phyloP scores from a whole-genome alignment of 2,329 filamentous ascomycete species.

The Colletotrichum abscissum region DNA sequence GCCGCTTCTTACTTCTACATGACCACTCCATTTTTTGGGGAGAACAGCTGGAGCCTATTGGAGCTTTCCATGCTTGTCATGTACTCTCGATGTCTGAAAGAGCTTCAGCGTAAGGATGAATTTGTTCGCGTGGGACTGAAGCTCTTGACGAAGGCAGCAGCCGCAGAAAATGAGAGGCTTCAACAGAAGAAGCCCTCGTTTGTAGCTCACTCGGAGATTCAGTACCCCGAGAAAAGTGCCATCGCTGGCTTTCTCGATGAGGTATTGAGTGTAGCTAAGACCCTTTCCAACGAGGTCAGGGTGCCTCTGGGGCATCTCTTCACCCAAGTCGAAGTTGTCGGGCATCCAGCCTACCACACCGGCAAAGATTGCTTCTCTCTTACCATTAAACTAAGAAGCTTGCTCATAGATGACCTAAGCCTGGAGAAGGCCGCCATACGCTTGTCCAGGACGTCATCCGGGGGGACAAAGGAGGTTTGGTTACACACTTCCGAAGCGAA shows the following conservation, averaged over 20 bases:
- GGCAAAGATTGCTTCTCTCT: constrained; percentile 81
- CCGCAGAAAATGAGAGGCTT: constrained; percentile 62
- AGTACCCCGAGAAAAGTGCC: constrained; percentile 46
- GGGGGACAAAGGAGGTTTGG: constrained; percentile 61
- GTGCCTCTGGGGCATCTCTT: constrained; percentile 82
- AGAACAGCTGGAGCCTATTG: constrained; percentile 80
- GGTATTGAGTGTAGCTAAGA: constrained; percentile 57
- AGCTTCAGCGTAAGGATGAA: constrained; percentile 80
- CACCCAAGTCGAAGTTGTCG: constrained; percentile 73
- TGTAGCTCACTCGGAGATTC: constrained; percentile 35
- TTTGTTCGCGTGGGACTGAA: constrained; percentile 82
- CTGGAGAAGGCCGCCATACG: constrained; percentile 64
- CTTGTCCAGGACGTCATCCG: constrained; percentile 37
- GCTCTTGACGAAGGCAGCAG: constrained; percentile 75
- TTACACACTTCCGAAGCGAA: constrained; percentile 46
- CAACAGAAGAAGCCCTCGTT: constrained; percentile 47
- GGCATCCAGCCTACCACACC: constrained; percentile 75
- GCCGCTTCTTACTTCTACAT: constrained; percentile 84
- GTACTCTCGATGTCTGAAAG: constrained; percentile 84
- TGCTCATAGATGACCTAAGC: constrained; percentile 77
- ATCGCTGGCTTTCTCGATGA: constrained; percentile 62
- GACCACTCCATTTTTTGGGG: constrained; percentile 82
- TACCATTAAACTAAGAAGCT: constrained; percentile 74
- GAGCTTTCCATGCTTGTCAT: constrained; percentile 88
- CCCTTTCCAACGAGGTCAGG: constrained; percentile 67